A percentile compares a stretch with the other conserved stretches of the same genome.
Evolutionary conservation across 352 stramenopile genomes (phyloP).

Genomic region (Globisporangium cylindrosporum): DNA sequence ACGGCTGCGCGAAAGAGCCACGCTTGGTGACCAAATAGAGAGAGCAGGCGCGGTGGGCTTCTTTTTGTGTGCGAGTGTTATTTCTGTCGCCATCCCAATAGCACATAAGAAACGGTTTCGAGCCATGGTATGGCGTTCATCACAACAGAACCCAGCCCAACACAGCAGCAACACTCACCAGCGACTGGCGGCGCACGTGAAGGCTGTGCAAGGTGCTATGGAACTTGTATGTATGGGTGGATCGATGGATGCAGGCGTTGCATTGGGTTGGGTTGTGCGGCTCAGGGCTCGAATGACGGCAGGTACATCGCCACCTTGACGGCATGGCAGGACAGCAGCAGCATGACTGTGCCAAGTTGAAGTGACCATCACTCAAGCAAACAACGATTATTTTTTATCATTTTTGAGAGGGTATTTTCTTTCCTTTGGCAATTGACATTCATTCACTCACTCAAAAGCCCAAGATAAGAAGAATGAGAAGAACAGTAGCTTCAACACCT

Average conservation of each 20-base stretch:
- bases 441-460: background rate
- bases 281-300: background rate
- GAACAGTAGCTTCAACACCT: background rate
- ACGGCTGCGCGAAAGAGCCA: background rate
- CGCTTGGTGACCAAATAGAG: background rate
- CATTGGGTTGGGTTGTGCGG: background rate
- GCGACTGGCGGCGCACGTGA: background rate
- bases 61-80: background rate
- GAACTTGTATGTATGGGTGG: background rate
- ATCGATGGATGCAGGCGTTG: background rate
- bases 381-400: background rate
- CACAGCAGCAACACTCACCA: background rate
- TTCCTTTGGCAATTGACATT: background rate
- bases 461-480: background rate
- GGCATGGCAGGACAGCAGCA: background rate
- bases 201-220: background rate
- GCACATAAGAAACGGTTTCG: slow-evolving; percentile 14
- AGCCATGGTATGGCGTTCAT: background rate
- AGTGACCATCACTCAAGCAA: background rate
- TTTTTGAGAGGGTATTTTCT: background rate
- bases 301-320: background rate
- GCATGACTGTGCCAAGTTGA: background rate
- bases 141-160: background rate
- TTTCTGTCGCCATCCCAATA: background rate
- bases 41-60: background rate